Conservation (phyloP, 192 early-diverging fungal genomes). For the Linnemannia hyalina region DNA sequence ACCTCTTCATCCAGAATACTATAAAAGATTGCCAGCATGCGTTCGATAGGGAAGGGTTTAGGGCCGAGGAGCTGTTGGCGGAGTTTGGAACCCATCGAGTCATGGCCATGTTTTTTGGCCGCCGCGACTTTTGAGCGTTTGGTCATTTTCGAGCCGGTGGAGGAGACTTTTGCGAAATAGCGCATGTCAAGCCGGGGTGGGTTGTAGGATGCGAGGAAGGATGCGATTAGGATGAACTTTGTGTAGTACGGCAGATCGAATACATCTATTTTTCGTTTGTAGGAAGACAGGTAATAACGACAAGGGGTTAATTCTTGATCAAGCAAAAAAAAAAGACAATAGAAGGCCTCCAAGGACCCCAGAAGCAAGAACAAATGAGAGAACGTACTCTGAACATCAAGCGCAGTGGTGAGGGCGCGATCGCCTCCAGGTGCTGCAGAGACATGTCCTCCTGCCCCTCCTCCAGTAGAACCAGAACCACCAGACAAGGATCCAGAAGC, state of each 20-base stretch:
- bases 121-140: constrained; percentile 59
- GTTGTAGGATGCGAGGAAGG: constrained; percentile 95
- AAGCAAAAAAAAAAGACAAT: not conserved
- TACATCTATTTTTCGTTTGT: constrained; percentile 39
- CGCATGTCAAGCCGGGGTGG: constrained; percentile 86
- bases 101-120: constrained; percentile 49
- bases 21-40: constrained; percentile 98
- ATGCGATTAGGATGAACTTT: constrained; percentile 90
- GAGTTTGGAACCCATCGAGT: constrained; percentile 55
- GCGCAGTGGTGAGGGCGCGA: constrained; percentile 36
- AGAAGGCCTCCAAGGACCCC: too few species aligned
- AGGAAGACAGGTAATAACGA: not conserved
- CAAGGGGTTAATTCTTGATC: not conserved
- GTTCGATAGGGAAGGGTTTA: constrained; percentile 93
- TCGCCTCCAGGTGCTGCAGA: constrained; percentile 30
- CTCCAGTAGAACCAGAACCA: not conserved
- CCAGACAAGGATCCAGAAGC: constrained; percentile 20
- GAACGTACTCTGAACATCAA: constrained; percentile 39
- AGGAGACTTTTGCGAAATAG: constrained; percentile 81
- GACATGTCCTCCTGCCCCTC: not conserved
- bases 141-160: constrained; percentile 59
- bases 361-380: not conserved
- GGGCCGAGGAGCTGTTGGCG: constrained; percentile 93
- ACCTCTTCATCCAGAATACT: constrained; percentile 81
- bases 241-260: constrained; percentile 90